Percentiles rank a stretch among this genome's conserved stretches.
These are phyloP conservation scores for sunflower (Helianthus annuus) DNA, from an alignment of 129 eudicot species.

Conservation along the genomic window DNA sequence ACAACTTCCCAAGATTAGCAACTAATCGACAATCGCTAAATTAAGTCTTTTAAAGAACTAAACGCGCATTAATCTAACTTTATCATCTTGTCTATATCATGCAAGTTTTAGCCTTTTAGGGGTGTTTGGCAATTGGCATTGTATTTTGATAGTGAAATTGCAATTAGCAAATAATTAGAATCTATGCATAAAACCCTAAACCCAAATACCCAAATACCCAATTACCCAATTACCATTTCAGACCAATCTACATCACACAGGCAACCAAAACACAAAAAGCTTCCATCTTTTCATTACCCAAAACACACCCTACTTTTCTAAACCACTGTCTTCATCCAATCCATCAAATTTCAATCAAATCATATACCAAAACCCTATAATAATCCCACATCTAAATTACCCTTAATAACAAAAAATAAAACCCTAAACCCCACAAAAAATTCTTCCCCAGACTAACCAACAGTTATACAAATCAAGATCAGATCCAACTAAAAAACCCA, in stretches of 20 bases:
- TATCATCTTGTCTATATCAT: not conserved
- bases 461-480: slow-evolving; percentile 17
- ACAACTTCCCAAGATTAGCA: slow-evolving; percentile 10
- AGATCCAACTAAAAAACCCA: slow-evolving; percentile 33
- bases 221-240: not conserved
- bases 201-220: not conserved
- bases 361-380: slow-evolving; percentile 20
- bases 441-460: not conserved
- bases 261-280: slow-evolving; percentile 12
- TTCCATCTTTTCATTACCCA: slow-evolving; percentile 10
- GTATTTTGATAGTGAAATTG: not conserved
- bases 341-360: slow-evolving; percentile 22
- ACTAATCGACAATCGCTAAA: not conserved
- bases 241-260: not conserved
- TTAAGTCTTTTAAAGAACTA: not conserved
- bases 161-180: slow-evolving; percentile 4
- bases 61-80: not conserved
- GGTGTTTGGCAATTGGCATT: slow-evolving; percentile 4
- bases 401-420: not conserved
- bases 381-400: not conserved
- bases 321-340: slow-evolving; percentile 13
- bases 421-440: slow-evolving; percentile 31
- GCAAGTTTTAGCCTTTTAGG: not conserved
- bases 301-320: slow-evolving; percentile 27
- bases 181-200: not conserved